A percentile compares a stretch with the other conserved stretches of the same genome.
These are phyloP conservation scores for Candida rishiriensis DNA, from an alignment of 805 yeast species.

Conservation along the genomic window DNA sequence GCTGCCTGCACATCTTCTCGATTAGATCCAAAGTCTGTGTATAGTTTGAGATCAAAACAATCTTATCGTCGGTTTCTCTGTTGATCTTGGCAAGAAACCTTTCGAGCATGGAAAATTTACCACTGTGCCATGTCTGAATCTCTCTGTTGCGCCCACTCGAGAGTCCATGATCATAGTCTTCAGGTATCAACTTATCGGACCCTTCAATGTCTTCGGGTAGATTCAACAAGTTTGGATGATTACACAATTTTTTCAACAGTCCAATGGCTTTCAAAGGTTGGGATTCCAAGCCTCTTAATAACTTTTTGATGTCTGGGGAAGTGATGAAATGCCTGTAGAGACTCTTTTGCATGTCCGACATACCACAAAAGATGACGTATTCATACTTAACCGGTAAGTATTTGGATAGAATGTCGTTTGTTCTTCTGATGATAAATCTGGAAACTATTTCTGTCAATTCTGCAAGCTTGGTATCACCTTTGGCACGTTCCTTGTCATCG, in stretches of 20 bases:
- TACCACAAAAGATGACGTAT: slow-evolving; percentile 88
- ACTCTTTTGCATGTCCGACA: slow-evolving; percentile 70
- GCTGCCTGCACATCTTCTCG: slow-evolving; percentile 75
- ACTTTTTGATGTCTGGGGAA: slow-evolving; percentile 68
- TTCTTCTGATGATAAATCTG: slow-evolving; percentile 87
- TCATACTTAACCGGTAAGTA: slow-evolving; percentile 95
- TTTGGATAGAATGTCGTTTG: slow-evolving; percentile 90
- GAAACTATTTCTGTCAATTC: slow-evolving; percentile 76
- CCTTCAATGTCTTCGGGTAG: slow-evolving; percentile 79
- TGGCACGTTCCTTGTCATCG: slow-evolving; percentile 65
- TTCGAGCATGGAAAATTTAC: slow-evolving; percentile 80
- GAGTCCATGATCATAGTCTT: slow-evolving; percentile 55
- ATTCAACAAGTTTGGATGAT: slow-evolving; percentile 83
- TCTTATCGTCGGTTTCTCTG: slow-evolving; percentile 85
- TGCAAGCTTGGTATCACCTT: slow-evolving; percentile 64
- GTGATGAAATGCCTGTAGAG: slow-evolving; percentile 72
- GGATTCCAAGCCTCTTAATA: slow-evolving; percentile 63
- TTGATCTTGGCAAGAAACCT: slow-evolving; percentile 76
- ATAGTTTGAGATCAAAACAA: slow-evolving; percentile 90
- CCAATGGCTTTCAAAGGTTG: slow-evolving; percentile 92
- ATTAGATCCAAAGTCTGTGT: slow-evolving; percentile 91
- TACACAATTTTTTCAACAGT: slow-evolving; percentile 81
- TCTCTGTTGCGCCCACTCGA: slow-evolving; percentile 58
- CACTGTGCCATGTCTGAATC: slow-evolving; percentile 76
- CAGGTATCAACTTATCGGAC: slow-evolving; percentile 60